Evolutionary conservation across 441 rosid genomes (phyloP), one percentile per base, ranked within the genome.

Genomic region (Raphanus hybrid): DNA sequence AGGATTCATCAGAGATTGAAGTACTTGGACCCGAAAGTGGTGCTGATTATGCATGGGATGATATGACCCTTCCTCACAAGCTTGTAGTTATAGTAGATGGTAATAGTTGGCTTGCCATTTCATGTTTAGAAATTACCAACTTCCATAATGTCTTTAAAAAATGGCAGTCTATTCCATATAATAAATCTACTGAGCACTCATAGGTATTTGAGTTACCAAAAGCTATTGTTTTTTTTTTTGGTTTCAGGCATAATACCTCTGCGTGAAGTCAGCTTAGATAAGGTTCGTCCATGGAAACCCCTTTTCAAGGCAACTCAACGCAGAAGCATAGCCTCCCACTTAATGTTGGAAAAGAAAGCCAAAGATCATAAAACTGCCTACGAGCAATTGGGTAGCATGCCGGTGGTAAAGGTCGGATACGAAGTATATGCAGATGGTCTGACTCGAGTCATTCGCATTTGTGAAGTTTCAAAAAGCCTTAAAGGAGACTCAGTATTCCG

Each of bases 341-440:
- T 82, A 60, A 70, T 74, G 84, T 70, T 80, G 63, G 86, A 81
- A 70, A 82, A 81, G 82, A 85, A 77, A 54, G 65, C 71, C 69
- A 83, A 76, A 80, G 85, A 80, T 78, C 83, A 79, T 70, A 89
- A 82, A 82, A 75, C 76, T 59, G 71, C 78, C 76, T 71, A 78
- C 54, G 79, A 80, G 75, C 86, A 84, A 82, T 62, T 73, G 57
- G 78, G 84, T 70, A 84, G 80, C 82, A 78, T 74, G 74, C 92
- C 88, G 58, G 81, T 78, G 75, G 86, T 81, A 67, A 86, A 88
- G 83, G 84, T 90, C 55, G 99, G 98, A 15, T 96, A 90, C 85
- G 97, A 96, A 88, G 92, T 96, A 77, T 91, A 90, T 86, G 97
- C 99, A 32, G 94, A 93, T 74, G 98, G 99, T 81, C 87, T 85